Base-by-base conservation (phyloP, 805 yeast genomes). In the Barnettozyma vustinii region DNA sequence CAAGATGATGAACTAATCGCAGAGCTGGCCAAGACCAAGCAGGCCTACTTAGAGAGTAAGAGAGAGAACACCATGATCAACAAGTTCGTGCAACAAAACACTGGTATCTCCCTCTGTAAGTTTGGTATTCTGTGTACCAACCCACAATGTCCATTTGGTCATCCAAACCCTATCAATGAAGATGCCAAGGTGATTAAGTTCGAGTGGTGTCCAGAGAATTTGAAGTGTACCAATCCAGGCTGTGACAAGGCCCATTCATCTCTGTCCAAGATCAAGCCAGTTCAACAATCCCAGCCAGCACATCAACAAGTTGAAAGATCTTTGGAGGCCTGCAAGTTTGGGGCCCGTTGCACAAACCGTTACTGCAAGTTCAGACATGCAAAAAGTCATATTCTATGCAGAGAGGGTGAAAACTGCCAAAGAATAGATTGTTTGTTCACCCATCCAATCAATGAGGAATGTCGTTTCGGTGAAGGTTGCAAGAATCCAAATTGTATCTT, bases 361-460 rank as follows among this genome's bases (percentile, higher is more conserved):
- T 76, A 75, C 58, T 90, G 97, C 68, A 83, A 85, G 52, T 85
- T 78, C 65, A 80, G 97, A 69, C 97, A 90, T 67, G 95, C 97
- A 2, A 75, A 80, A 16, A 74, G 87, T 9, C 74, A 78, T 8
- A 79, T 82, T 26, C 67, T 87, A 52, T 90, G 97, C 64, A 87
- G 96, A 62, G 87, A 83, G 27, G 96, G 97, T 23, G 77, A 79
- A 25, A 74, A 74, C 44, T 90, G 97, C 71, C 75, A 79, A 18
- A 80, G 96, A 66, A 71, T 80, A 44, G 94, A 90, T 65, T 90
- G 97, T 69, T 73, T 76, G 44, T 90, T 88, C 66, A 75, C 85
- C 19, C 97, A 90, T 66, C 96, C 96, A 39, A 70, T 87, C 37
- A 74, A 74, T 54, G 91, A 84, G 61, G 83, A 76, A 46, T 90